Evolutionary conservation across 2,329 filamentous ascomycete genomes (phyloP).

Genomic region (Cytospora piceae): DNA sequence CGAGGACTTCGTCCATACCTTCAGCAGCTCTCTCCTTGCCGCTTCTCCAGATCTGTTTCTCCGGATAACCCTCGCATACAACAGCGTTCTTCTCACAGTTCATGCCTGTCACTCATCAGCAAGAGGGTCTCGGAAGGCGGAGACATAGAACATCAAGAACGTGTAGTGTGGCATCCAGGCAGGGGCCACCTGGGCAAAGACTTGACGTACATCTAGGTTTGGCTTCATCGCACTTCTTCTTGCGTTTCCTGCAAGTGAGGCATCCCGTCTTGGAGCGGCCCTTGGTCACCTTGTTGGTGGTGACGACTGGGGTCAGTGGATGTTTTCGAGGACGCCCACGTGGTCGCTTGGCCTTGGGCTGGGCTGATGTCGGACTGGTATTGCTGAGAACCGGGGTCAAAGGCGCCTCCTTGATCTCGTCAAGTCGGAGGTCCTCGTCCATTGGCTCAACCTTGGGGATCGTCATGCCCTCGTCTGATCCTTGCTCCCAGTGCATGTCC

Average conservation of each 20-base stretch:
- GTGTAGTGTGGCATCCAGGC: neutral
- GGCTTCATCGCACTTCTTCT: slow-evolving; percentile 74
- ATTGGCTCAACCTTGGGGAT: slow-evolving; percentile 61
- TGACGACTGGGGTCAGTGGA: slow-evolving; percentile 62
- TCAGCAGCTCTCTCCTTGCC: slow-evolving; percentile 77
- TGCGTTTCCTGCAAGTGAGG: slow-evolving; percentile 68
- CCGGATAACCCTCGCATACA: slow-evolving; percentile 86
- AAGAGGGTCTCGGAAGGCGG: slow-evolving; percentile 6
- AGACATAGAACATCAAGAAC: neutral
- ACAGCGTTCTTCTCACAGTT: slow-evolving; percentile 95
- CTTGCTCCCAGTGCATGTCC: slow-evolving; percentile 52
- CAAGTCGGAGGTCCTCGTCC: slow-evolving; percentile 60
- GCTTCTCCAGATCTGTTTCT: slow-evolving; percentile 85
- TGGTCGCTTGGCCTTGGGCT: slow-evolving; percentile 62
- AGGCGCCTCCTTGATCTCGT: slow-evolving; percentile 54
- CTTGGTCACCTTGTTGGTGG: slow-evolving; percentile 73
- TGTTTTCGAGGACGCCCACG: slow-evolving; percentile 84
- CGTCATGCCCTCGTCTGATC: slow-evolving; percentile 49
- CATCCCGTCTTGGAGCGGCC: slow-evolving; percentile 73
- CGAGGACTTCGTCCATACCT: slow-evolving; percentile 47
- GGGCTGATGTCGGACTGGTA: slow-evolving; percentile 32
- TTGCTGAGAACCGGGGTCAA: slow-evolving; percentile 36
- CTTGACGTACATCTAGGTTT: slow-evolving; percentile 65
- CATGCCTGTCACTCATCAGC: slow-evolving; percentile 56
- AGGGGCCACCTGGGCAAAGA: neutral